Conservation (phyloP, 441 rosid species). For the Croton laevigatus region DNA sequence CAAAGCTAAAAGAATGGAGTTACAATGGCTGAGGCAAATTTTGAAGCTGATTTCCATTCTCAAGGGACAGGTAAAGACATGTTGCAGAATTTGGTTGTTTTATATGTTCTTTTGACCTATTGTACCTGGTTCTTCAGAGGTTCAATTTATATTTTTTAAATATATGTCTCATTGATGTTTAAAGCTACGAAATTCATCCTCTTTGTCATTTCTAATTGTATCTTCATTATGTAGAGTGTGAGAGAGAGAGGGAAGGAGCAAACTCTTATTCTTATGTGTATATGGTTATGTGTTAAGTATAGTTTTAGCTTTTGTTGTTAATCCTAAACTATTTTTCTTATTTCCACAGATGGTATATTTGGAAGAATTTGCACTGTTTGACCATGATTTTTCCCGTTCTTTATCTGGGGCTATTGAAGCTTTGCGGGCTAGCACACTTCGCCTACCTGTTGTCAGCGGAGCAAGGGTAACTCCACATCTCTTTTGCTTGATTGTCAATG, state of each 20-base stretch:
- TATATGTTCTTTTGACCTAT: neutral
- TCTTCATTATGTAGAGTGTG: no score
- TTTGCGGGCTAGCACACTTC: constrained; percentile 77
- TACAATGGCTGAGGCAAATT: constrained; percentile 63
- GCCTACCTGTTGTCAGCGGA: constrained; percentile 80
- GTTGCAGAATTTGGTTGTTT: constrained; percentile 8
- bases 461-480: constrained; percentile 54
- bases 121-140: neutral
- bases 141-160: neutral
- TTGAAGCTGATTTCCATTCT: constrained; percentile 62
- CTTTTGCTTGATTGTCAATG: constrained; percentile 4
- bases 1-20: constrained; percentile 50
- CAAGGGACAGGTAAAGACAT: constrained; percentile 56
- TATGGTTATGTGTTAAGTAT: no score
- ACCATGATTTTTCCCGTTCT: constrained; percentile 57
- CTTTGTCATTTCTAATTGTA: no score
- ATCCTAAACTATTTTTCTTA: constrained; percentile 12
- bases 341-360: constrained; percentile 55
- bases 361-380: constrained; percentile 58
- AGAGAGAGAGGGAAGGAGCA: no score
- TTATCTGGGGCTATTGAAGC: constrained; percentile 75
- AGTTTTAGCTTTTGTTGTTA: constrained; percentile 1
- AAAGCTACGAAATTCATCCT: no score
- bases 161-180: neutral
- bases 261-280: no score